Evolutionary conservation across 2,329 filamentous ascomycete species (phyloP).

Genomic region (Cyclaneusma minus): DNA sequence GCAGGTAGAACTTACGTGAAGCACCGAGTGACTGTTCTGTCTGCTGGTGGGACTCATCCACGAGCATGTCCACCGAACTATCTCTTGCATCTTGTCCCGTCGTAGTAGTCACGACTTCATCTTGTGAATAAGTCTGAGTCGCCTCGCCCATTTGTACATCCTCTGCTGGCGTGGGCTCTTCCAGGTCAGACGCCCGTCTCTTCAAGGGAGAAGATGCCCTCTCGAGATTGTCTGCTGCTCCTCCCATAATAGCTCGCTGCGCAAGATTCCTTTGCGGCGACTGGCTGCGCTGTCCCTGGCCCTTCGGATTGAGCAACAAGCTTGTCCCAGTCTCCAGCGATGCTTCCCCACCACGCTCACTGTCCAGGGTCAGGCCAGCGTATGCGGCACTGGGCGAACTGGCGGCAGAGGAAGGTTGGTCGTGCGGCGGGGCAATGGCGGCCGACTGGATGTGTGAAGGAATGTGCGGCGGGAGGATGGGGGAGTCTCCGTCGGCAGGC

Average conservation of each 20-base stretch:
- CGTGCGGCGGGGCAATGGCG: constrained; percentile 26
- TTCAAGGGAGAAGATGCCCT: constrained; percentile 51
- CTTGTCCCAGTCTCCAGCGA: constrained; percentile 15
- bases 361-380: constrained; percentile 39
- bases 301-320: constrained; percentile 10
- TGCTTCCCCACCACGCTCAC: constrained; percentile 29
- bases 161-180: constrained; percentile 12
- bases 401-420: constrained; percentile 37
- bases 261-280: constrained; percentile 31
- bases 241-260: constrained; percentile 42
- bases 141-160: constrained; percentile 21
- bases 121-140: too few relatives aligned
- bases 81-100: too few relatives aligned
- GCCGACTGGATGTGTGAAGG: constrained; percentile 25
- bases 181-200: constrained; percentile 33
- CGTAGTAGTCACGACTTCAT: too few relatives aligned
- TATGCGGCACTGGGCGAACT: constrained; percentile 42
- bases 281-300: constrained; percentile 21
- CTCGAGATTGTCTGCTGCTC: constrained; percentile 38
- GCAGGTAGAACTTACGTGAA: too few relatives aligned
- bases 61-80: too few relatives aligned
- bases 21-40: too few relatives aligned
- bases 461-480: constrained; percentile 33
- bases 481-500: constrained; percentile 5
- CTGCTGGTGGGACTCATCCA: too few relatives aligned